Base-by-base conservation (phyloP, 176 grass and related monocot genomes). In the Cenchrus fungigraminus region DNA sequence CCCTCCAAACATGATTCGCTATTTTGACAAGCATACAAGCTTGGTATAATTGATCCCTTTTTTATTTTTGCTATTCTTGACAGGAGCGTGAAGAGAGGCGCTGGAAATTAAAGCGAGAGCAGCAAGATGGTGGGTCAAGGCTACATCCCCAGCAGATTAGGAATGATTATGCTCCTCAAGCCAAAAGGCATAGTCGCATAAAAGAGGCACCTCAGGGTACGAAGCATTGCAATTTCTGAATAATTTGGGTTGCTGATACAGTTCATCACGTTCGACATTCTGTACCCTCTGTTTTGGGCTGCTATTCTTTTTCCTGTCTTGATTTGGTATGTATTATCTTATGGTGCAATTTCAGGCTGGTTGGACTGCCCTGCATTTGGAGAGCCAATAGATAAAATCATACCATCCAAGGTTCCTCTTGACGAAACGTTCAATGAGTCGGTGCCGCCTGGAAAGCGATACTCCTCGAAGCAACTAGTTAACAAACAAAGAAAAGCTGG, bases 331-430 rank as follows among this genome's bases (percentile, higher is more conserved):
- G 3, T 77, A 19, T 52, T 89, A 69, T 71, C 44, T 71, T 40
- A 4, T 63, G 22, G 16, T 57, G 51, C 63, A 73, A 25, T 90
- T 87, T 83, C 75, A 99, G 97, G 97, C 14, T 99, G 97, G 97
- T 81, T 99, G 86, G 90, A 92, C 46, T 99, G 97, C 69, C 97
- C 97, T 59, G 84, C 91, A 68, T 91, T 94, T 94, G 97, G 97
- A 64, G 81, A 94, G 62, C 92, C 91, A 78, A 99, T 99, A 74
- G 91, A 92, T 74, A 94, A 92, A 89, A 86, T 99, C 61, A 99
- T 99, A 75, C 97, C 97, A 68, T 99, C 97, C 60, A 99, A 99
- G 91, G 97, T 97, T 87, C 97, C 97, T 89, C 97, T 99, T 42
- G 94, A 99, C 37, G 97, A 99, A 81, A 94, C 92, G 53, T 99